Evolutionary conservation across 164 flowering plant species (phyloP).

Genomic region (Paratinospora sagittata): DNA sequence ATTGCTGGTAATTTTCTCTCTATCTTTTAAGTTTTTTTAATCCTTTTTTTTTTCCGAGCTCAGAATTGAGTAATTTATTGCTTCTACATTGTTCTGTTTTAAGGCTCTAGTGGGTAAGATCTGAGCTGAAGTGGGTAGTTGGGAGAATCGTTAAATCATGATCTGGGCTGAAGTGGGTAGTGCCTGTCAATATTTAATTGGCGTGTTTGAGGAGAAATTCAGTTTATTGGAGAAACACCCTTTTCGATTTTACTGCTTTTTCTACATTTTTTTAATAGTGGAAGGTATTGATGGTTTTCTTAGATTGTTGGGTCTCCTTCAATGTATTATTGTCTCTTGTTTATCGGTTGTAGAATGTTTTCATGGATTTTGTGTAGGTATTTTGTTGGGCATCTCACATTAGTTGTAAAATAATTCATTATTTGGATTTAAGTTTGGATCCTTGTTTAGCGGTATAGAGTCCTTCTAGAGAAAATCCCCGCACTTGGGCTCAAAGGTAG

Average conservation of each 20-base stretch:
- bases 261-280: background rate
- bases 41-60: background rate
- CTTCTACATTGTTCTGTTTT: no score
- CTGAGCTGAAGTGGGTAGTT: background rate
- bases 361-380: background rate
- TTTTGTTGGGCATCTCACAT: no score
- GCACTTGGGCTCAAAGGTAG: background rate
- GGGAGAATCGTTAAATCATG: no score
- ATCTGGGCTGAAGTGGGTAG: background rate
- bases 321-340: background rate
- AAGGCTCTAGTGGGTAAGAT: no score
- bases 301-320: background rate
- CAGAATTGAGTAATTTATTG: background rate
- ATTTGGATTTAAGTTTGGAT: background rate
- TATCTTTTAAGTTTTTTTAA: background rate
- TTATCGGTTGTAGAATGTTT: background rate
- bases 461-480: background rate
- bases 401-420: no score
- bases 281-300: background rate
- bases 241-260: background rate
- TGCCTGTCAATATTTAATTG: background rate
- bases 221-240: background rate
- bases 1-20: constrained; percentile 45
- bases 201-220: background rate
- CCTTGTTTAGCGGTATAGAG: background rate